Evolutionary conservation across 2,329 filamentous ascomycete genomes (phyloP), one percentile per base, ranked within the genome.

Genomic region (Pseudocercospora vitis): DNA sequence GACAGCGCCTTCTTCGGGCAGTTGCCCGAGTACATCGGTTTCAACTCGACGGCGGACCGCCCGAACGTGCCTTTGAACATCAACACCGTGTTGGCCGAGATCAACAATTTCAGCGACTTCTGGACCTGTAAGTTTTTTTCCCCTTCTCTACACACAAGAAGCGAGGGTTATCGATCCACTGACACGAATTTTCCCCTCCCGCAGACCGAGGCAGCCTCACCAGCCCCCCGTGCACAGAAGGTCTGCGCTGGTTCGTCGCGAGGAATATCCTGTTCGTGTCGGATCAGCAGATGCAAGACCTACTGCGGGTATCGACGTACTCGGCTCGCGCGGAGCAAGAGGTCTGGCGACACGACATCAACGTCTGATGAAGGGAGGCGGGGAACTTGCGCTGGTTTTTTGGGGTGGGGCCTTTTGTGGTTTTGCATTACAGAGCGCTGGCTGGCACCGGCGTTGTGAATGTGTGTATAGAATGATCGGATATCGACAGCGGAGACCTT

Each of bases 281-380:
- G n/a, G 69, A 73, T 11, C 62, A 68, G 50, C 77, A 80, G 68
- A 79, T 79, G 77, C 68, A 74, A 59, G 69, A 62, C 14, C 72
- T 79, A 48, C 63, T 79, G 37, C 68, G 70, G 24, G 73, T 73
- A 7, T 74, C 74, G 53, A 74, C 74, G 1, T 79, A 73, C 56
- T 72, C 69, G 45, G 74, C 75, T 3, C 69, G 77, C 45, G 65
- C 67, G 4, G 71, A 75, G 61, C 76, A 78, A 63, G 67, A 74
- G 56, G 71, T 77, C 19, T 79, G 76, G 76, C 64, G 70, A 56
- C 76, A 79, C 64, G 66, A 70, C 4, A 71, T 77, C 57, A 77
- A 78, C 51, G 67, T 70, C 18, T 53, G 29, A 29, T 19, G 31
- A n/a, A n/a, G n/a, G n/a, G n/a, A n/a, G n/a, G n/a, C n/a, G n/a